A percentile compares a stretch with the other conserved stretches of the same genome.
phyloP scores from a whole-genome alignment of 352 stramenopile species.

The Globisporangium uncinulatum region DNA sequence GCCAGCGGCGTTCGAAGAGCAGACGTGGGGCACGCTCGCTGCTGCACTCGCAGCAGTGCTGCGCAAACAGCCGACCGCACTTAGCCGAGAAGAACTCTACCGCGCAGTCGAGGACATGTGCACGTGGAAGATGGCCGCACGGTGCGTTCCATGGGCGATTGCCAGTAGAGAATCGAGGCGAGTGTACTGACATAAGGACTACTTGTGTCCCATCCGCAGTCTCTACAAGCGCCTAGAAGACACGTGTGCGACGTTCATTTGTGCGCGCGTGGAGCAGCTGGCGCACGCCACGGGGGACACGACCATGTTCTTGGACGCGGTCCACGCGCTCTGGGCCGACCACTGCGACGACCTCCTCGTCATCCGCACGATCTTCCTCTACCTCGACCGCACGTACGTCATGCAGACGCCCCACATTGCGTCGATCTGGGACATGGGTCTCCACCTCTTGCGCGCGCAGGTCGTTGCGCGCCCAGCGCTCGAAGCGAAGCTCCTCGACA shows the following conservation, averaged over 20 bases:
- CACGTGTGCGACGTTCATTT: conserved; percentile 66
- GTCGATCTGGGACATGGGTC: conserved; percentile 91
- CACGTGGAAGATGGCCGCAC: conserved; percentile 89
- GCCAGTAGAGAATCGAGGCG: too few species aligned
- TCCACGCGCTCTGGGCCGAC: conserved; percentile 84
- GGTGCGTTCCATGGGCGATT: conserved; percentile 12
- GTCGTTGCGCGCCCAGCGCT: conserved; percentile 47
- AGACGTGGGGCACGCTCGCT: conserved; percentile 72
- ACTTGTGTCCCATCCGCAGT: conserved; percentile 9
- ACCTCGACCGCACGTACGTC: conserved; percentile 89
- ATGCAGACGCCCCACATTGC: conserved; percentile 79
- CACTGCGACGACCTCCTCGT: conserved; percentile 91
- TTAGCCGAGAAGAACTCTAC: conserved; percentile 82
- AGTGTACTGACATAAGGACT: neutral
- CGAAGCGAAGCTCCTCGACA: conserved; percentile 64
- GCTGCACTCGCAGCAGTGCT: conserved; percentile 62
- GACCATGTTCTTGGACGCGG: conserved; percentile 64
- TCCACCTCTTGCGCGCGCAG: conserved; percentile 63
- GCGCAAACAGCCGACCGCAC: conserved; percentile 51
- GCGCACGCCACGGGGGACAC: conserved; percentile 53
- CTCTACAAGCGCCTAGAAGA: conserved; percentile 64
- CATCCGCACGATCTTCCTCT: conserved; percentile 93
- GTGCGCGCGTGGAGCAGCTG: conserved; percentile 46
- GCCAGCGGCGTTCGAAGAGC: conserved; percentile 66
- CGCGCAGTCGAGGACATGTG: conserved; percentile 87